A percentile compares a stretch with the other conserved stretches of the same genome.
phyloP scores from a whole-genome alignment of 208 protist species.

The Plasmodiophora brassicae region DNA sequence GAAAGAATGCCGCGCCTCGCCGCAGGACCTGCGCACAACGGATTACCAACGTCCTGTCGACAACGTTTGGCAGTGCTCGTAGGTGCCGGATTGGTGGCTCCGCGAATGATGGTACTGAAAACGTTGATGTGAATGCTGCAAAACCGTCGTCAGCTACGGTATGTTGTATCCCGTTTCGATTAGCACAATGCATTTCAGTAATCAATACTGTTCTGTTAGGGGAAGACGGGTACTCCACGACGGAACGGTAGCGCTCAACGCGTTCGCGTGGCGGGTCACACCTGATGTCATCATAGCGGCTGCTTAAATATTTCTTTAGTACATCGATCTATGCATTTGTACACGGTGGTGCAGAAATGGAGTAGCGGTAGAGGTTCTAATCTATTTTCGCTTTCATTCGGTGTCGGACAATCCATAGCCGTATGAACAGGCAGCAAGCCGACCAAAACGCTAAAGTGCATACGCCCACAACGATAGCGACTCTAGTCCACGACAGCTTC shows the following conservation, averaged over 20 bases:
- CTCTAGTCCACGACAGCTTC: neutral
- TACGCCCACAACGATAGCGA: neutral
- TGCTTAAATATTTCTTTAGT: neutral
- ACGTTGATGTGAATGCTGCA: neutral
- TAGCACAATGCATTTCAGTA: too few relatives aligned
- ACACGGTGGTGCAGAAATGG: too few relatives aligned
- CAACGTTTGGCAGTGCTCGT: slow-evolving; percentile 1
- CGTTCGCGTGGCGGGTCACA: neutral
- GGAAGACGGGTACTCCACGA: neutral
- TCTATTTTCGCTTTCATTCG: too few relatives aligned
- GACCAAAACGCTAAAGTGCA: neutral
- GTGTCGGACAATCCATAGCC: neutral
- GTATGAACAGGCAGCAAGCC: neutral
- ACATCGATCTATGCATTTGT: neutral
- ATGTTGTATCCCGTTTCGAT: too few relatives aligned
- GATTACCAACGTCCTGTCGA: neutral
- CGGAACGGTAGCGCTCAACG: neutral
- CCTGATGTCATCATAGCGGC: neutral
- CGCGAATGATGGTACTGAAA: neutral
- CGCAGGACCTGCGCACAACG: neutral
- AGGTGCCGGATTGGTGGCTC: neutral
- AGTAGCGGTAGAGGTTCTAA: too few relatives aligned
- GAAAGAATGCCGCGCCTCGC: neutral
- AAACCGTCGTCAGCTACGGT: neutral
- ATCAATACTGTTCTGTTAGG: too few relatives aligned